phyloP scores from a whole-genome alignment of 306 rosid species.

The Rosa multiflora region DNA sequence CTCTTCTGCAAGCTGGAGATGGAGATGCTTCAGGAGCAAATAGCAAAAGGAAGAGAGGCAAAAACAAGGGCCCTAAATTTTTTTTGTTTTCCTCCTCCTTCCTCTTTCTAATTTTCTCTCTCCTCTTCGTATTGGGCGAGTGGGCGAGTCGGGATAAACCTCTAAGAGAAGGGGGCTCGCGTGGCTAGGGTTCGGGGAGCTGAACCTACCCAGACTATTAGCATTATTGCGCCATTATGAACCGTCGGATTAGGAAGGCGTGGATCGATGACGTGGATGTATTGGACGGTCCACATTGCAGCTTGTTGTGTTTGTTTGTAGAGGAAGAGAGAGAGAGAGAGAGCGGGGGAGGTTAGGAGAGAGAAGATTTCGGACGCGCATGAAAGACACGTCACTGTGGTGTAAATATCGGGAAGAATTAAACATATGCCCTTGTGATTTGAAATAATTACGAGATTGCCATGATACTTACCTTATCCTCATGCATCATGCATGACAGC shows the following conservation, averaged over 20 bases:
- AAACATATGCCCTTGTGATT: not conserved
- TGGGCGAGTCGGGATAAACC: conserved; percentile 59
- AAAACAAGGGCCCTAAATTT: not conserved
- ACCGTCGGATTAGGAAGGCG: conserved; percentile 40
- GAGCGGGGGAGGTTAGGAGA: conserved; percentile 20
- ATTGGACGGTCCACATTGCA: conserved; percentile 48
- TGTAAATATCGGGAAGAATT: conserved; percentile 28
- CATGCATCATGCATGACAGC: too few relatives aligned
- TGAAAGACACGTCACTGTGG: conserved; percentile 43
- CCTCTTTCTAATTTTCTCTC: conserved; percentile 24
- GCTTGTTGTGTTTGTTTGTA: conserved; percentile 75
- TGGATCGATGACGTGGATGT: conserved; percentile 57
- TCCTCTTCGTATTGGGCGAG: conserved; percentile 40
- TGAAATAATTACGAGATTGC: conserved; percentile 19
- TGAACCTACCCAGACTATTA: conserved; percentile 20
- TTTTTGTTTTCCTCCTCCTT: not conserved
- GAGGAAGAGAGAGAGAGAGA: not conserved
- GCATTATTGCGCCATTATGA: conserved; percentile 10
- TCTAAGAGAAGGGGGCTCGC: conserved; percentile 25
- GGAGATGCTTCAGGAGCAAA: conserved; percentile 20
- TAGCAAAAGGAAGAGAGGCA: not conserved
- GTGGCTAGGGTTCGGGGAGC: conserved; percentile 54
- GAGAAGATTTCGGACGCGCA: conserved; percentile 31
- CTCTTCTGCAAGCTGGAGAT: conserved; percentile 32
- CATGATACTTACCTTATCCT: not conserved